These are phyloP conservation scores for Stagonosporopsis tanaceti DNA, from an alignment of 2,329 filamentous ascomycete species.

Conservation along the genomic window DNA sequence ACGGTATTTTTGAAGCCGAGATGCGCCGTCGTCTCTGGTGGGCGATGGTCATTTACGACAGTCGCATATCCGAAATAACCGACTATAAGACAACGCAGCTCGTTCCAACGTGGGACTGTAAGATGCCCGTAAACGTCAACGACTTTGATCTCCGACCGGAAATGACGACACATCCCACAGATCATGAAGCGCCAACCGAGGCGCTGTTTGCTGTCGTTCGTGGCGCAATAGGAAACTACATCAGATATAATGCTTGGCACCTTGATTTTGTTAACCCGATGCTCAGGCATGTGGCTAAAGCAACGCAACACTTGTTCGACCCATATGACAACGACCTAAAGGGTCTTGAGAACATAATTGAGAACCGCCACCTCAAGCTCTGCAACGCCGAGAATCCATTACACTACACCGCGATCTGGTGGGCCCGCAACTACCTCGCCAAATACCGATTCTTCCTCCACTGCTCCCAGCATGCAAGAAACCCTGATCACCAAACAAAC, in stretches of 20 bases:
- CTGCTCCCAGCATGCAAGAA: constrained; percentile 43
- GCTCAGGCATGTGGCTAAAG: constrained; percentile 50
- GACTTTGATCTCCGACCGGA: constrained; percentile 56
- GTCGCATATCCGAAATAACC: constrained; percentile 60
- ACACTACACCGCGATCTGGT: constrained; percentile 59
- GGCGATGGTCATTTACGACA: constrained; percentile 67
- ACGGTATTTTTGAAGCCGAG: constrained; percentile 66
- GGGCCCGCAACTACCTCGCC: constrained; percentile 55
- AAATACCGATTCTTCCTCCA: constrained; percentile 61
- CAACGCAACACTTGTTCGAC: constrained; percentile 17
- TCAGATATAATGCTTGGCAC: constrained; percentile 52
- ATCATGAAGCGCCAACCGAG: constrained; percentile 59
- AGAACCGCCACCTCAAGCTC: constrained; percentile 49
- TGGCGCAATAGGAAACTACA: constrained; percentile 56
- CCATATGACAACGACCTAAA: constrained; percentile 39
- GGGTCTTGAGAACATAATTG: constrained; percentile 50
- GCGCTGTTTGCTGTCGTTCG: constrained; percentile 62
- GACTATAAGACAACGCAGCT: constrained; percentile 60
- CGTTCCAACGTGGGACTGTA: constrained; percentile 59
- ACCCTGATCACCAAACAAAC: constrained; percentile 25
- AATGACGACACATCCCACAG: constrained; percentile 50
- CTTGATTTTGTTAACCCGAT: constrained; percentile 58
- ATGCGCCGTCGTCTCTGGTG: constrained; percentile 69
- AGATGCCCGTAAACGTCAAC: constrained; percentile 60
- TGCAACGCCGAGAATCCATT: constrained; percentile 36